These are phyloP conservation scores for Apiospora sp. DNA, from an alignment of 2,329 filamentous ascomycete species.

Conservation along the genomic window DNA sequence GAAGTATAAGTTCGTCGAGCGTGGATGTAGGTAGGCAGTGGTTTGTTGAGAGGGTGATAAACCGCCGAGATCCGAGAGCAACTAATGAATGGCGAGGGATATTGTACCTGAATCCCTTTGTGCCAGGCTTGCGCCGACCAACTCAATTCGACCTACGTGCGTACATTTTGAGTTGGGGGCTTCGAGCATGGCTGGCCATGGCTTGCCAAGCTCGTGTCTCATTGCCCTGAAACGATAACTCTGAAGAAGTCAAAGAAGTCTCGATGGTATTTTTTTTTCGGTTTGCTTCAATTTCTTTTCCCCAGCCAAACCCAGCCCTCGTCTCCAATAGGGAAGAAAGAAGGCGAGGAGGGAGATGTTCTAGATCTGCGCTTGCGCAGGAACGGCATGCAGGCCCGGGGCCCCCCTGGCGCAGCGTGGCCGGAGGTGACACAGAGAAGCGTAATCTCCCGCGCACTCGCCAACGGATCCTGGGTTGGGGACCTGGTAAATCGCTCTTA, in stretches of 20 bases:
- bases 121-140: background rate
- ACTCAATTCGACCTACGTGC: background rate
- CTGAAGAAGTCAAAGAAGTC: background rate
- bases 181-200: background rate
- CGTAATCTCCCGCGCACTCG: background rate
- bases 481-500: background rate
- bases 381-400: background rate
- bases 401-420: background rate
- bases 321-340: background rate
- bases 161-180: background rate
- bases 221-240: constrained; percentile 10
- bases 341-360: background rate
- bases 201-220: background rate
- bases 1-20: background rate
- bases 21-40: too few species aligned
- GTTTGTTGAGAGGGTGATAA: too few species aligned
- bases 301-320: background rate
- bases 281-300: background rate
- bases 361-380: constrained; percentile 3
- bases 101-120: background rate
- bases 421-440: background rate
- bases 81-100: background rate
- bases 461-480: background rate
- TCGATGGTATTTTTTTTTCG: background rate
- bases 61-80: too few species aligned